Base-by-base conservation (phyloP, 75 land plant genomes). In the Pinus albicaulis region DNA sequence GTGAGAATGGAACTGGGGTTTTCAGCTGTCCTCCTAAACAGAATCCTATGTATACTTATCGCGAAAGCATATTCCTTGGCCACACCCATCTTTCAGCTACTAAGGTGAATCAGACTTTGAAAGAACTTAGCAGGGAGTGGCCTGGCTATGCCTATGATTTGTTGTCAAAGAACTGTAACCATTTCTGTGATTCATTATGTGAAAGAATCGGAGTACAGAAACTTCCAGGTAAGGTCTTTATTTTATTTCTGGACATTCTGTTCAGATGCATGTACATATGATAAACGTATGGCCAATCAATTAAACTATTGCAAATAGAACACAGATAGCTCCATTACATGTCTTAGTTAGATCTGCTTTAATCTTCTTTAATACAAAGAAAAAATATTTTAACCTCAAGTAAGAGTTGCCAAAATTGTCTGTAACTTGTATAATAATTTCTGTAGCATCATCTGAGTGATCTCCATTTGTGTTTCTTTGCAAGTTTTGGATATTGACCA, bases 1-100 rank as follows among this genome's bases (percentile, higher is more conserved):
- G 97, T 81, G 98, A 95, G 52, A 71, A 82, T 73, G 98, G 98
- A 59, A 81, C 86, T 81, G 98, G 98, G 22, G 98, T 95, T 44
- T 95, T 95, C 66, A 84, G 89, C 59, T 95, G 98, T 41, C 98
- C 90, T 53, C 81, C 92, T 44, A 78, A 85, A 44, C 79, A 83
- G 71, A 95, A 95, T 80, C 97, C 97, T 11, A 93, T 95, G 98
- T 95, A 95, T 62, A 89, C 92, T 31, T 93, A 87, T 79, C 83
- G 98, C n/a, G 98, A 95, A 77, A 71, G 77, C 70, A 86, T 95
- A 76, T 57, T 82, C 11, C 84, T 95, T 64, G 98, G 98, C 11
- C 72, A 79, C 59, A 93, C 97, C 64, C 56, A 65, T 61, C 81
- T 81, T 65, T 85, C 97, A 26, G 75, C 74, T n/a, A 55, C 55